Percentiles rank a stretch among this genome's conserved stretches.
Evolutionary conservation across 2,329 filamentous ascomycete species (phyloP).

Genomic region (Calonectria honghensis): DNA sequence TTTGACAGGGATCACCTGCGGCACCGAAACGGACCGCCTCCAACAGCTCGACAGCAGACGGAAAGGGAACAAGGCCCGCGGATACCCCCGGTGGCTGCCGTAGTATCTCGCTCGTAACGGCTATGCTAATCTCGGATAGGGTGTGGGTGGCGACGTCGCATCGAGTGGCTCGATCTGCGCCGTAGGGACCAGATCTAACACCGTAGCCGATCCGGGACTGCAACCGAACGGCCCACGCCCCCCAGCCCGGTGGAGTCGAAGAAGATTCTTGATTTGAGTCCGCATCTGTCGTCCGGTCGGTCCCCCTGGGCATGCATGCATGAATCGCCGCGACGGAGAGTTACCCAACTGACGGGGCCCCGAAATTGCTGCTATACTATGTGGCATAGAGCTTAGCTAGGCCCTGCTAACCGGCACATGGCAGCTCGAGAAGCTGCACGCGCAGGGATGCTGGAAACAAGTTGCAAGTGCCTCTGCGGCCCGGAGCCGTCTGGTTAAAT

Average conservation of each 20-base stretch:
- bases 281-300: background rate
- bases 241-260: background rate
- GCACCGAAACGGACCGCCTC: background rate
- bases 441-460: conserved; percentile 15
- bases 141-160: conserved; percentile 22
- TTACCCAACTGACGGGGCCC: conserved; percentile 14
- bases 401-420: background rate
- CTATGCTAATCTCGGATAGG: conserved; percentile 16
- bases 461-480: conserved; percentile 6
- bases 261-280: conserved; percentile 16
- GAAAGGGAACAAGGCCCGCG: conserved; percentile 7
- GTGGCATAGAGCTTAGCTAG: no score
- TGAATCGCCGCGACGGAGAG: background rate
- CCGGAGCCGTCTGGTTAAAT: conserved; percentile 24
- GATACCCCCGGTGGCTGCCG: background rate
- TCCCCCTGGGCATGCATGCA: conserved; percentile 1
- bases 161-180: conserved; percentile 7
- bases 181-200: conserved; percentile 10
- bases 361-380: conserved; percentile 13
- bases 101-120: conserved; percentile 11
- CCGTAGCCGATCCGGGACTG: conserved; percentile 10
- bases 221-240: background rate
- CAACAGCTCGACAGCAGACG: background rate
- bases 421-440: background rate
- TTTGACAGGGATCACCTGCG: background rate